Evolutionary conservation across 208 protist species (phyloP).

Genomic region (Crithidia expoeki): DNA sequence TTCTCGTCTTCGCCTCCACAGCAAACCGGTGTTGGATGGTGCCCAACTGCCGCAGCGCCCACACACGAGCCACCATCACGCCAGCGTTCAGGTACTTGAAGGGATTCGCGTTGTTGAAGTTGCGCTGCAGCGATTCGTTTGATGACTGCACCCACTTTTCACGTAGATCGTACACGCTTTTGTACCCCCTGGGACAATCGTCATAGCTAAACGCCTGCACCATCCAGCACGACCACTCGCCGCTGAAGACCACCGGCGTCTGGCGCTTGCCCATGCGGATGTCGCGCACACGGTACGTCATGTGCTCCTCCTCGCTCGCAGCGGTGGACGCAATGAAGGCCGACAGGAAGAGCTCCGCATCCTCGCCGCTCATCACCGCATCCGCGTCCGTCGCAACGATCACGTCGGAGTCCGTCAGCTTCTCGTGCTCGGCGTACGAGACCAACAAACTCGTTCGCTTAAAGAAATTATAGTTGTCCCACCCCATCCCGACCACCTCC

Average conservation of each 20-base stretch:
- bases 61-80: constrained; percentile 3
- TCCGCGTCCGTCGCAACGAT: neutral
- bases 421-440: neutral
- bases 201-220: neutral
- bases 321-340: constrained; percentile 5
- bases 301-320: constrained; percentile 5
- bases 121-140: neutral
- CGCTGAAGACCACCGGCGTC: constrained; percentile 5
- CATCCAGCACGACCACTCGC: neutral
- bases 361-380: constrained; percentile 8
- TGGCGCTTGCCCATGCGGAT: constrained; percentile 1
- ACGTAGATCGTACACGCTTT: neutral
- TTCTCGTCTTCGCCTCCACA: neutral
- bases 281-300: constrained; percentile 2
- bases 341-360: neutral
- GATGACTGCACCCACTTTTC: neutral
- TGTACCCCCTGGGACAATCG: neutral
- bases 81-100: constrained; percentile 6
- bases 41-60: constrained; percentile 1
- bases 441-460: neutral
- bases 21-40: neutral
- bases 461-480: neutral
- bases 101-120: neutral
- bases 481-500: neutral
- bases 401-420: constrained; percentile 1